These are phyloP conservation scores for Nemania sp. DNA, from an alignment of 2,329 filamentous ascomycete genomes.

Conservation along the genomic window DNA sequence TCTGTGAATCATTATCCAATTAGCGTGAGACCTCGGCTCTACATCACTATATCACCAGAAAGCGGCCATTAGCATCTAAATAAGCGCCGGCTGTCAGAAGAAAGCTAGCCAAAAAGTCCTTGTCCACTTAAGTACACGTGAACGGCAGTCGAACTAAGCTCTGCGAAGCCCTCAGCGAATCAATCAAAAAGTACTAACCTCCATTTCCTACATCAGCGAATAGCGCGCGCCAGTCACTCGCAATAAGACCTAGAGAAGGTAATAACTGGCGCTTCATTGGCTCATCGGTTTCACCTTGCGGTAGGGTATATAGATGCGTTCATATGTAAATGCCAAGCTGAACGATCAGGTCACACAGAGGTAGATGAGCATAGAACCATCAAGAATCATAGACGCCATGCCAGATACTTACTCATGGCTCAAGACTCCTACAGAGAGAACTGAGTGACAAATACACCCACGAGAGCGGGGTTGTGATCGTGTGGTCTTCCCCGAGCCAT, in stretches of 20 bases:
- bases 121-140: neutral
- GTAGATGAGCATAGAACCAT: no score
- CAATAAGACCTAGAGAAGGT: neutral
- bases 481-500: no score
- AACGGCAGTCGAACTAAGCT: neutral
- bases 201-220: neutral
- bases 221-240: slow-evolving; percentile 24
- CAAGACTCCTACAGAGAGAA: no score
- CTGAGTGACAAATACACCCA: no score
- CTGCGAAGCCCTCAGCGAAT: slow-evolving; percentile 11
- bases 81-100: slow-evolving; percentile 20
- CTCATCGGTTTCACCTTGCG: no score
- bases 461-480: no score
- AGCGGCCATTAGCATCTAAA: neutral
- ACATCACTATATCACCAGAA: neutral
- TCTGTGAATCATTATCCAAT: slow-evolving; percentile 4
- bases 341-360: no score
- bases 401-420: no score
- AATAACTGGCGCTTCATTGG: neutral
- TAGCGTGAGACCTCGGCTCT: neutral
- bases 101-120: no score
- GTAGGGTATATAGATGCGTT: no score
- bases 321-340: no score
- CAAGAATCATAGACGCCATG: no score
- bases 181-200: neutral